These are phyloP conservation scores for Kuraishia ogatae DNA, from an alignment of 805 yeast species.

Conservation along the genomic window DNA sequence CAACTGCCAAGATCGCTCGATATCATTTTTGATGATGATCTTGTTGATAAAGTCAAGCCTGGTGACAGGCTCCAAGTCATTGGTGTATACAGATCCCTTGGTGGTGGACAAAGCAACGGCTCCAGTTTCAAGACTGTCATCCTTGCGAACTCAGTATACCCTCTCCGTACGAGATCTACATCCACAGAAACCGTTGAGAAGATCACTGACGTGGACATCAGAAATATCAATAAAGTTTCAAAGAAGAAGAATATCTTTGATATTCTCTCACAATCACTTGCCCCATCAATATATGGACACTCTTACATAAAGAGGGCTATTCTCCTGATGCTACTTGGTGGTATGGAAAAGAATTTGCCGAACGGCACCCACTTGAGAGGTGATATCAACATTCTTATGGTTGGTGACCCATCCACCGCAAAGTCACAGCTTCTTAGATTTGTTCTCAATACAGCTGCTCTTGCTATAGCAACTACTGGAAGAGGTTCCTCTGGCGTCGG, in stretches of 20 bases:
- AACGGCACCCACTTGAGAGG: conserved; percentile 98
- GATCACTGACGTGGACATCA: conserved; percentile 76
- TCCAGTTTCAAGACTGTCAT: conserved; percentile 78
- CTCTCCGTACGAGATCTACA: conserved; percentile 80
- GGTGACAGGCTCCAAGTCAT: conserved; percentile 94
- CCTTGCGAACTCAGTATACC: conserved; percentile 82
- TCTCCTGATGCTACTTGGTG: conserved; percentile 83
- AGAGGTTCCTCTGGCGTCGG: conserved; percentile 99
- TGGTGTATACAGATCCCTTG: conserved; percentile 88
- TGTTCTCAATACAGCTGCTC: conserved; percentile 87
- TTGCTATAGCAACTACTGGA: conserved; percentile 98
- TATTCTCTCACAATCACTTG: conserved; percentile 73
- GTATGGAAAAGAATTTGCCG: conserved; percentile 85
- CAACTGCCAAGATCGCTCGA: conserved; percentile 92
- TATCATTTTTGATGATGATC: conserved; percentile 87
- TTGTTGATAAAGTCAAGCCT: conserved; percentile 87
- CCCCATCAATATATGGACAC: conserved; percentile 94
- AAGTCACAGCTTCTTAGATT: conserved; percentile 93
- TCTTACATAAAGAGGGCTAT: conserved; percentile 89
- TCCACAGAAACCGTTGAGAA: conserved; percentile 52
- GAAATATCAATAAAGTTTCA: conserved; percentile 75
- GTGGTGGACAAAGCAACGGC: conserved; percentile 54
- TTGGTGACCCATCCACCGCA: conserved; percentile 98
- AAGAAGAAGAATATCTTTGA: conserved; percentile 68
- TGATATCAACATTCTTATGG: conserved; percentile 92